Percentiles rank a stretch among this genome's conserved stretches.
phyloP scores from a whole-genome alignment of 1,284 basidiomycete species.

The Sanguinoderma infundibulare region DNA sequence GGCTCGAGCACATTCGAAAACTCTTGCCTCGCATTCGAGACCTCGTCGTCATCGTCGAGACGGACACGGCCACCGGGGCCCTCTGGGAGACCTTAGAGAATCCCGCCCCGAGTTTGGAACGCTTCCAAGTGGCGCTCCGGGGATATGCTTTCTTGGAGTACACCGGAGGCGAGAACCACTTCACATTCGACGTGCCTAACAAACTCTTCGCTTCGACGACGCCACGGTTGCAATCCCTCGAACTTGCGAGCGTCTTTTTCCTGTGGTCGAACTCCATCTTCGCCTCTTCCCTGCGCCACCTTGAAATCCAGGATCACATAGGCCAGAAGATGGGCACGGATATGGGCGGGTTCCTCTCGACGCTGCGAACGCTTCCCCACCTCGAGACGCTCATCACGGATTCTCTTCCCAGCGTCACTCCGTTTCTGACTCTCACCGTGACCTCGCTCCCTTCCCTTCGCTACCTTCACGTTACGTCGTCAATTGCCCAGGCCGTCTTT shows the following conservation, averaged over 20 bases:
- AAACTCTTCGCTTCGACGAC: background rate
- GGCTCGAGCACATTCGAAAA: background rate
- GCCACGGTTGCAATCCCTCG: background rate
- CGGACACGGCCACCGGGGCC: background rate
- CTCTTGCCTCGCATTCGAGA: slow-evolving; percentile 3
- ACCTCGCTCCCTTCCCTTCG: background rate
- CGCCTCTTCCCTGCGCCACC: slow-evolving; percentile 5
- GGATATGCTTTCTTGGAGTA: slow-evolving; percentile 2
- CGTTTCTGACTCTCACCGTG: background rate
- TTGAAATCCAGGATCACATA: slow-evolving; percentile 2
- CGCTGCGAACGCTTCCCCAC: background rate
- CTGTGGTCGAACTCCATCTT: slow-evolving; percentile 4
- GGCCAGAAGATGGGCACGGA: background rate
- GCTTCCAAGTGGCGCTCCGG: slow-evolving; percentile 1
- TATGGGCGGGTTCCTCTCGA: background rate
- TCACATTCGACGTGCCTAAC: background rate
- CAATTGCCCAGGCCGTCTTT: background rate
- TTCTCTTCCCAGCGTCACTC: background rate
- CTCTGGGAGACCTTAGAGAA: slow-evolving; percentile 3
- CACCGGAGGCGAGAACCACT: background rate
- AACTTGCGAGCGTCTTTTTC: slow-evolving; percentile 2
- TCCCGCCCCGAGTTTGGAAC: slow-evolving; percentile 1
- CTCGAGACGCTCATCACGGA: slow-evolving; percentile 2
- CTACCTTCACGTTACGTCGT: background rate
- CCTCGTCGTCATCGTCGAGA: slow-evolving; percentile 8